Evolutionary conservation across 2,329 filamentous ascomycete genomes (phyloP).

Genomic region (Colletotrichum orbiculare): DNA sequence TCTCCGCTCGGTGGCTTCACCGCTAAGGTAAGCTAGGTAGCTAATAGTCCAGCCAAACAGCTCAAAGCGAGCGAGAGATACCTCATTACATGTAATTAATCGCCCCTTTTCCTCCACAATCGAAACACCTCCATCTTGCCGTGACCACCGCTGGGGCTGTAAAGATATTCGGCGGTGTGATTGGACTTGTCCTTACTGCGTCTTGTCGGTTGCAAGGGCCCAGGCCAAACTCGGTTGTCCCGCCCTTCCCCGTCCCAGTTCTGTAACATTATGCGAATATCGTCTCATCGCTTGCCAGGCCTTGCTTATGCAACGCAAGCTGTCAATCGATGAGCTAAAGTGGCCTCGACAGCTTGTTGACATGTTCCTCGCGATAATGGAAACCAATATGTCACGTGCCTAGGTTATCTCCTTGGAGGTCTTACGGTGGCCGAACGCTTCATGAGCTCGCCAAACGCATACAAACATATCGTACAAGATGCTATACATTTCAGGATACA

Average conservation of each 20-base stretch:
- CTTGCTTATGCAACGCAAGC: constrained; percentile 20
- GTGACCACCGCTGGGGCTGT: not conserved
- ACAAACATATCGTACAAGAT: constrained; percentile 34
- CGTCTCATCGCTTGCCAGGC: constrained; percentile 15
- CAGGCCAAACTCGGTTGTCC: constrained; percentile 15
- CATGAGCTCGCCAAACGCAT: constrained; percentile 13
- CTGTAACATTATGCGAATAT: constrained; percentile 35
- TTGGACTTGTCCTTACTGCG: constrained; percentile 12
- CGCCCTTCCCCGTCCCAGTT: constrained; percentile 32
- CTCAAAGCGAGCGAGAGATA: not conserved
- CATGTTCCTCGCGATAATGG: too few species aligned
- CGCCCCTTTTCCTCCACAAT: not conserved
- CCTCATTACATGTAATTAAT: constrained; percentile 4
- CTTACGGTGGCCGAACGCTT: not conserved
- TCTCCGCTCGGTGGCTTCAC: constrained; percentile 32
- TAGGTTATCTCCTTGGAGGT: too few species aligned
- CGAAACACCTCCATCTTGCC: too few species aligned
- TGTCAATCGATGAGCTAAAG: not conserved
- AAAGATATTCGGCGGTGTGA: constrained; percentile 30
- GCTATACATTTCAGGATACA: constrained; percentile 37
- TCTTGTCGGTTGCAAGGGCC: constrained; percentile 18
- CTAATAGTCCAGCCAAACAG: not conserved
- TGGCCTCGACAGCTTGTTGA: not conserved
- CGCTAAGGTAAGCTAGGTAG: constrained; percentile 18
- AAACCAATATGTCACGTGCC: too few species aligned